Conservation (phyloP, 495 filamentous ascomycete genomes). For the Xylaria acuta region DNA sequence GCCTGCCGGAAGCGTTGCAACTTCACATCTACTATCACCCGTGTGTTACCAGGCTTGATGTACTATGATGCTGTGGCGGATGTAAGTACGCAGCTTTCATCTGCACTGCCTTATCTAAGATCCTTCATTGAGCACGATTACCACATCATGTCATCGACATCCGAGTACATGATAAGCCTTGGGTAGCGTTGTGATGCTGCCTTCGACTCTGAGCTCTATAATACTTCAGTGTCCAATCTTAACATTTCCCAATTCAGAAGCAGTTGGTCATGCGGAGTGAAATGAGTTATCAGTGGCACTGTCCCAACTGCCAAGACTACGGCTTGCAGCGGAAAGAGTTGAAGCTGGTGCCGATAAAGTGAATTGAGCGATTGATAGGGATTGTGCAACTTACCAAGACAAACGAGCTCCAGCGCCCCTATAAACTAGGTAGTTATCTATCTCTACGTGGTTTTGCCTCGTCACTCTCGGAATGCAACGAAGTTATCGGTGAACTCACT, state of each 20-base stretch:
- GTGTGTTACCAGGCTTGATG: not conserved
- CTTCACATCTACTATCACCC: not conserved
- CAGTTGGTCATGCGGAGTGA: not conserved
- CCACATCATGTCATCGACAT: not conserved
- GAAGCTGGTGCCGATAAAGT: not conserved
- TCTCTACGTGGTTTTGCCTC: not conserved
- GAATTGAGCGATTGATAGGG: not conserved
- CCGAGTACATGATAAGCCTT: no score
- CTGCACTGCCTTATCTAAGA: not conserved
- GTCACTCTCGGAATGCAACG: not conserved
- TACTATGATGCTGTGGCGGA: not conserved
- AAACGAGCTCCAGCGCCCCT: not conserved
- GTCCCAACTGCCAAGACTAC: not conserved
- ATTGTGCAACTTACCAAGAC: not conserved
- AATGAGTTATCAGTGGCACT: constrained; percentile 2
- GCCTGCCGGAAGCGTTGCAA: not conserved
- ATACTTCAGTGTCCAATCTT: not conserved
- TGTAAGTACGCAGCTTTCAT: not conserved
- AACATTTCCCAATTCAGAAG: not conserved
- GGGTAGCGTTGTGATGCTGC: not conserved
- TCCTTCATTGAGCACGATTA: not conserved
- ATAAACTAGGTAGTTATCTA: not conserved
- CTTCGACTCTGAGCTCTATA: not conserved
- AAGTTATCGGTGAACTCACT: not conserved
- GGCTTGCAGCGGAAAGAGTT: not conserved